Evolutionary conservation across 2,329 filamentous ascomycete species (phyloP).

Genomic region (Macrophomina tecta): DNA sequence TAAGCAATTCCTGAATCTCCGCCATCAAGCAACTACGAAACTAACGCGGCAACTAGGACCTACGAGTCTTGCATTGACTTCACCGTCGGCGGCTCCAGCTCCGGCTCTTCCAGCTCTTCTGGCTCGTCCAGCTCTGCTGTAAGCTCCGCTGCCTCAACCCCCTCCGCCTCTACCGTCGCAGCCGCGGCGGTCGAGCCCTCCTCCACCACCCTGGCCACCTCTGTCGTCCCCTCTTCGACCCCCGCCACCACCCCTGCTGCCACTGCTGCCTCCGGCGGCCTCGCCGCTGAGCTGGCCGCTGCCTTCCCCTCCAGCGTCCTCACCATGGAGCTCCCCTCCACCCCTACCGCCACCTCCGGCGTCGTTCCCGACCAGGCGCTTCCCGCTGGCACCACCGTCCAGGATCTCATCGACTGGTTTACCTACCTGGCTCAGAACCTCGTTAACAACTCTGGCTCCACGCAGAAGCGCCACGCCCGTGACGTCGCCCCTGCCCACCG

Average conservation of each 20-base stretch:
- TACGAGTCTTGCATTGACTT: conserved; percentile 70
- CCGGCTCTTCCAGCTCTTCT: conserved; percentile 27
- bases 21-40: no score
- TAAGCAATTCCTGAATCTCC: no score
- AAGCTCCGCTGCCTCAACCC: conserved; percentile 8
- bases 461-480: conserved; percentile 69
- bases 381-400: conserved; percentile 13
- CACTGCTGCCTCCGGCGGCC: conserved; percentile 7
- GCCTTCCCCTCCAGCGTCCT: conserved; percentile 23
- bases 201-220: conserved; percentile 14
- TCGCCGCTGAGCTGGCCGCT: conserved; percentile 9
- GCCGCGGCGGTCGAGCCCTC: conserved; percentile 8
- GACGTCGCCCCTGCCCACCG: conserved; percentile 63
- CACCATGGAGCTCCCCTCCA: conserved; percentile 12
- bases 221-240: conserved; percentile 11
- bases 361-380: conserved; percentile 12
- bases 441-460: conserved; percentile 62
- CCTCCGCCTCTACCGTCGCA: conserved; percentile 8
- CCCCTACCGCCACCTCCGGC: conserved; percentile 9
- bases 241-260: conserved; percentile 12
- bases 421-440: conserved; percentile 69
- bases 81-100: conserved; percentile 46
- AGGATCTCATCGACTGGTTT: conserved; percentile 25
- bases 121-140: conserved; percentile 20
- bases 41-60: conserved; percentile 43